Conservation (phyloP, 2,329 filamentous ascomycete species). For the Aspergillus proliferans region DNA sequence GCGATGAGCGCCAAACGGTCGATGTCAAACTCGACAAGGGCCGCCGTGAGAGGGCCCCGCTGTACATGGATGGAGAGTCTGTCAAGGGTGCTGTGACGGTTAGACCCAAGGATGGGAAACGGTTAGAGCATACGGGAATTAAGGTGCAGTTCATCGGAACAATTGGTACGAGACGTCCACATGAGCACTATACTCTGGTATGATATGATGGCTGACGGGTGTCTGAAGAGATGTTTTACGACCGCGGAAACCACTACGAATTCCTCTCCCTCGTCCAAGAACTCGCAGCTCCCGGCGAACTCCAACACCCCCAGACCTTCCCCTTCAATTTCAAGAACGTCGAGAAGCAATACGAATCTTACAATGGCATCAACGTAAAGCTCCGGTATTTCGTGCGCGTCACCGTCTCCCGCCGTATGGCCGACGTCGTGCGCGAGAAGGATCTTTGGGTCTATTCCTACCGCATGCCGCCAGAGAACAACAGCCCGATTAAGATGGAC, state of each 20-base stretch:
- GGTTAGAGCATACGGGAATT: conserved; percentile 95
- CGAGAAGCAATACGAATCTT: conserved; percentile 99
- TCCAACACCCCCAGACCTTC: conserved; percentile 97
- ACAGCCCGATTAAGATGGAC: conserved; percentile 99
- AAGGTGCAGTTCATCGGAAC: conserved; percentile 99
- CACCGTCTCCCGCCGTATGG: conserved; percentile 93
- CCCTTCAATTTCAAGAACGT: conserved; percentile 99
- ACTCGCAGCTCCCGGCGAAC: conserved; percentile 90
- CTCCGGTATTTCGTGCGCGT: conserved; percentile 97
- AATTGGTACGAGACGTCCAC: conserved; percentile 59
- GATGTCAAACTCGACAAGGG: conserved; percentile 99
- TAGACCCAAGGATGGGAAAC: conserved; percentile 94
- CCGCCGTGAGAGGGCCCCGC: conserved; percentile 87
- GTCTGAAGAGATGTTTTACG: conserved; percentile 91
- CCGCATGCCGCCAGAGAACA: conserved; percentile 95
- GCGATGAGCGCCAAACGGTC: conserved; percentile 88
- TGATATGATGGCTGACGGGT: neutral
- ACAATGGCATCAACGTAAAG: conserved; percentile 99
- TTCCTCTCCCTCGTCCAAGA: conserved; percentile 97
- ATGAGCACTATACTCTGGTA: neutral
- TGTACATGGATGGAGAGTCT: conserved; percentile 97
- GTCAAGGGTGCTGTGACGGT: conserved; percentile 95
- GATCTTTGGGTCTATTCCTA: conserved; percentile 99
- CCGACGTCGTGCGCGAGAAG: conserved; percentile 96
- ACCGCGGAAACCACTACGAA: conserved; percentile 98